Evolutionary conservation across 306 rosid genomes (phyloP), one percentile per base, ranked within the genome.

Genomic region (Vigna nakashimae): DNA sequence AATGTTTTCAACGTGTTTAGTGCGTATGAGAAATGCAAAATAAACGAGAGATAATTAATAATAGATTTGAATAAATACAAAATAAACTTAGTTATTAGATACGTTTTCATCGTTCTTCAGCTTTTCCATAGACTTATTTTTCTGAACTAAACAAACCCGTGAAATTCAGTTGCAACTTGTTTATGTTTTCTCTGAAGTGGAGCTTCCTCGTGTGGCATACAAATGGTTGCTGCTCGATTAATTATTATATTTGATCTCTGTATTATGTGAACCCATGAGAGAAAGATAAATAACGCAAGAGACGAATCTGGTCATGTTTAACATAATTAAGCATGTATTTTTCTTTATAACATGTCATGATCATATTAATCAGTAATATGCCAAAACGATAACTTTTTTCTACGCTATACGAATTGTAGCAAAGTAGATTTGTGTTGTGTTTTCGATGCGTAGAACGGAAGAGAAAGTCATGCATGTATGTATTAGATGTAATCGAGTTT

Each of bases 1-100:
- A 20, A 20, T 42, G 71, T 20, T 66, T 66, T 43, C 13, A 66
- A 66, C 20, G 71, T 66, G 71, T 65, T 40, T 16, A 49, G 51
- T 40, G 22, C 45, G 8, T 8, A 40, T 40, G 45, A 40, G 45
- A 8, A 8, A 4, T 3, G 3, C 1, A 12, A 12, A 45, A 11
- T 12, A 45, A 10, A 45, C 1, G 5, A 3, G 16, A 15, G 50
- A 11, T 11, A 45, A 12, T 45, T 12, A 43, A 45, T 45, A 43
- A 45, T 45, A 1, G 2, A 45, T 45, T 11, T 45, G 15, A 43
- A 10, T 45, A 12, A 42, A 45, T 45, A 12, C 50, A 11, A 10
- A 2, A 3, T 12, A 12, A 45, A 13, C 12, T 45, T 12, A 45
- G 50, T 45, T 12, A 45, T 45, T 11, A 12, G 50, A 45, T 11